phyloP scores from a whole-genome alignment of 2,329 filamentous ascomycete genomes.

The Arthrinium puccinioides region DNA sequence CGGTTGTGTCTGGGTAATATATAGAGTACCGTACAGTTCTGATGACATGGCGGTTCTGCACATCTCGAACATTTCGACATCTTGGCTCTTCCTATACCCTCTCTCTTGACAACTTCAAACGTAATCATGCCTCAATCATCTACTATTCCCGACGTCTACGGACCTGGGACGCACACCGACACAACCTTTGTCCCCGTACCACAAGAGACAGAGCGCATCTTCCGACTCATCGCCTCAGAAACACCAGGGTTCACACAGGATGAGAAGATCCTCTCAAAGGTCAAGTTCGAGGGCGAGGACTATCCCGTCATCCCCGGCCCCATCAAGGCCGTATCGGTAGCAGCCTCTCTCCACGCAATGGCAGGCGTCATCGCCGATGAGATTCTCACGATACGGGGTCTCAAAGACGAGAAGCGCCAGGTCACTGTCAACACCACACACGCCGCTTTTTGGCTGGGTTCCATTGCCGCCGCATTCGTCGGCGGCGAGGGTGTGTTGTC shows the following conservation, averaged over 20 bases:
- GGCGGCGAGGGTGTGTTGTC: constrained; percentile 25
- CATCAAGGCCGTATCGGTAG: constrained; percentile 24
- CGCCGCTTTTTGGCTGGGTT: constrained; percentile 35
- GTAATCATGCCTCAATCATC: constrained; percentile 12
- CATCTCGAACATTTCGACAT: too few species aligned
- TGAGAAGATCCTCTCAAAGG: constrained; percentile 16
- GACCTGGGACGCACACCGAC: constrained; percentile 24
- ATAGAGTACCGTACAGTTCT: too few species aligned
- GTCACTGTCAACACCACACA: constrained; percentile 40
- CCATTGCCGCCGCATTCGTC: constrained; percentile 28
- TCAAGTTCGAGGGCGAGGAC: constrained; percentile 21
- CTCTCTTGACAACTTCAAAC: neutral
- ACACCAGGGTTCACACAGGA: constrained; percentile 26
- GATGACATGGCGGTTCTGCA: too few species aligned
- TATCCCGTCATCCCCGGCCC: constrained; percentile 26
- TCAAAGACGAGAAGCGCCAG: constrained; percentile 9
- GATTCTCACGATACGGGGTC: constrained; percentile 8
- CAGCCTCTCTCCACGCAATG: constrained; percentile 27
- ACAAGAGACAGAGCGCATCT: constrained; percentile 22
- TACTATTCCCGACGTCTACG: constrained; percentile 18
- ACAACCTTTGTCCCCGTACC: constrained; percentile 17
- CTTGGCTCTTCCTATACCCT: neutral
- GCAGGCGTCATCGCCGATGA: constrained; percentile 14
- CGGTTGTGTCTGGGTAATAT: too few species aligned
- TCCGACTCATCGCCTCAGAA: constrained; percentile 19